Evolutionary conservation across 345 rosid species (phyloP).

Genomic region (Mangifera indica): DNA sequence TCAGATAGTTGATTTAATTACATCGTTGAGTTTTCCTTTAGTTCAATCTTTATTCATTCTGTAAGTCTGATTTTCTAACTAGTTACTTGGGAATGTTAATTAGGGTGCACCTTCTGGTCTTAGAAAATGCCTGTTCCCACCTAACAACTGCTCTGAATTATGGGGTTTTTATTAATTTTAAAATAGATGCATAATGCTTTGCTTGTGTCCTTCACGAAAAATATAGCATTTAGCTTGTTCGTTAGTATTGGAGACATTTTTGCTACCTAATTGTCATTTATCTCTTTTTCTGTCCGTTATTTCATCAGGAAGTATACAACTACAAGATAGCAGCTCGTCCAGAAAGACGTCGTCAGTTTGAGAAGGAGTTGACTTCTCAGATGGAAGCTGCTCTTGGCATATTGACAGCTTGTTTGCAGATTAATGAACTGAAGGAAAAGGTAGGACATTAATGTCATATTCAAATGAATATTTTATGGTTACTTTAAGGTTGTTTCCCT

Average conservation of each 20-base stretch:
- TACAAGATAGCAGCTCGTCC: conserved; percentile 99
- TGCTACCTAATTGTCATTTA: background rate
- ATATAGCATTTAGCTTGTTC: background rate
- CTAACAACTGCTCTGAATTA: background rate
- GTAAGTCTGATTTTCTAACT: background rate
- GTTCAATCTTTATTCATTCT: conserved; percentile 1
- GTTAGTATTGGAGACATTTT: background rate
- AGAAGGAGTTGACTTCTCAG: conserved; percentile 83
- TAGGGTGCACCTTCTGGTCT: background rate
- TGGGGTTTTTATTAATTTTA: background rate
- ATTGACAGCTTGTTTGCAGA: conserved; percentile 75
- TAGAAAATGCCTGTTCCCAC: background rate
- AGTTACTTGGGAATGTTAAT: background rate
- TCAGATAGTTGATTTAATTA: background rate
- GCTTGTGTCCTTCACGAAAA: background rate
- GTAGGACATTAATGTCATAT: conserved; percentile 34
- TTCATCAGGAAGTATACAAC: conserved; percentile 80
- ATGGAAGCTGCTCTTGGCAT: conserved; percentile 78
- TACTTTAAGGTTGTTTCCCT: background rate
- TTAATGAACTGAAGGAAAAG: conserved; percentile 88
- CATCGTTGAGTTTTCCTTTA: background rate
- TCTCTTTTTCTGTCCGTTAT: conserved; percentile 19
- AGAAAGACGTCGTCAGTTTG: conserved; percentile 91
- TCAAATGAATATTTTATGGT: background rate
- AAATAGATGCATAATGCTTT: background rate